Evolutionary conservation across 2,329 filamentous ascomycete genomes (phyloP).

Genomic region (Fusarium papillatum): DNA sequence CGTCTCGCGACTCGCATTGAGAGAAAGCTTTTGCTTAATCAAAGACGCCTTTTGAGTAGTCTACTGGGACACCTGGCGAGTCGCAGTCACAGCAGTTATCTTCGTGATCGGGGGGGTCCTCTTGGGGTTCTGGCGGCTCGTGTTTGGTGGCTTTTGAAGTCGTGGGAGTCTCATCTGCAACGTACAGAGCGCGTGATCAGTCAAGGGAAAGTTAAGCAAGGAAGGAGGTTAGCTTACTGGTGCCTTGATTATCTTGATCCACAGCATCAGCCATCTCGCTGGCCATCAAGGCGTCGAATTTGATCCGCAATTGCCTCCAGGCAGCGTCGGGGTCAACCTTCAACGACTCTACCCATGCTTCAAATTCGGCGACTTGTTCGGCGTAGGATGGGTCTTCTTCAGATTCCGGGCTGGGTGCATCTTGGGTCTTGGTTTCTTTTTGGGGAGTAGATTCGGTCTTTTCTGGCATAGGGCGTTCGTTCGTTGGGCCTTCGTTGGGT

Average conservation of each 20-base stretch:
- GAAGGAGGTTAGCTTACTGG: neutral
- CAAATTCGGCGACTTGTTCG: neutral
- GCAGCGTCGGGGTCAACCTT: neutral
- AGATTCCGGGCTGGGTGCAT: neutral
- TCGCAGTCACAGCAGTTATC: neutral
- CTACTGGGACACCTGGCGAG: neutral
- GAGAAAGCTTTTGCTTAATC: neutral
- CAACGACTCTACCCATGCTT: neutral
- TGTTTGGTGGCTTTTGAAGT: neutral
- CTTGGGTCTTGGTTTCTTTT: neutral
- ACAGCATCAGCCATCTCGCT: too few species aligned
- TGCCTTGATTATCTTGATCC: neutral
- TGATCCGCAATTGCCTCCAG: neutral
- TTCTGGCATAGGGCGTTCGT: neutral
- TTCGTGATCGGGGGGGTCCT: neutral
- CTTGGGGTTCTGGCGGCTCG: neutral
- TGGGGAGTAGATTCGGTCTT: neutral
- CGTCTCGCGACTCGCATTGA: neutral
- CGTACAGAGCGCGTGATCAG: neutral
- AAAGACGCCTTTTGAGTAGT: neutral
- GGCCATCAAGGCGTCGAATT: neutral
- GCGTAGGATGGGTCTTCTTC: neutral
- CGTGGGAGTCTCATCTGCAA: neutral
- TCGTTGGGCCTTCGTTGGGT: neutral
- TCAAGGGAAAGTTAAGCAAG: neutral